Evolutionary conservation across 2,329 filamentous ascomycete species (phyloP).

Genomic region (Colletotrichum sp.): DNA sequence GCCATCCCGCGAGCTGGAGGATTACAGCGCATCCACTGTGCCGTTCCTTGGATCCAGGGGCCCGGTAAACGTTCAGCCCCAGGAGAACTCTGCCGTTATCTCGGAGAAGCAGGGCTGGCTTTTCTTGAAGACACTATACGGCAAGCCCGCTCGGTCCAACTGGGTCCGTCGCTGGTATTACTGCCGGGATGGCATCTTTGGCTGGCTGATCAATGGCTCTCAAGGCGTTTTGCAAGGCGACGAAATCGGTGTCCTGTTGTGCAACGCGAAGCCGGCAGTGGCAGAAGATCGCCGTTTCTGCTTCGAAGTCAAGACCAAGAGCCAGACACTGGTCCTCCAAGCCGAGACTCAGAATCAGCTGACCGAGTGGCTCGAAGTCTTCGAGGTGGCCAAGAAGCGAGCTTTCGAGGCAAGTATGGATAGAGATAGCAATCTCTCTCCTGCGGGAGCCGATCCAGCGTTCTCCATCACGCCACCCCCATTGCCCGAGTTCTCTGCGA

Average conservation of each 20-base stretch:
- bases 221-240: constrained; percentile 94
- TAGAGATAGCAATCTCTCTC: constrained; percentile 49
- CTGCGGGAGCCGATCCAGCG: constrained; percentile 69
- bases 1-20: constrained; percentile 90
- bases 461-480: constrained; percentile 92
- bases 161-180: constrained; percentile 97
- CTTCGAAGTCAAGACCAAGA: constrained; percentile 98
- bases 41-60: constrained; percentile 79
- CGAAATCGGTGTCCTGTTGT: constrained; percentile 92
- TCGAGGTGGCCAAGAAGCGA: constrained; percentile 92
- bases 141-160: constrained; percentile 86
- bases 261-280: constrained; percentile 88
- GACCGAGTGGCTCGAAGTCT: constrained; percentile 93
- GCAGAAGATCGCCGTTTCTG: constrained; percentile 95
- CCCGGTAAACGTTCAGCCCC: constrained; percentile 66
- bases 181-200: constrained; percentile 93
- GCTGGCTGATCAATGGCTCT: constrained; percentile 84
- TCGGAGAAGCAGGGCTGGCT: constrained; percentile 95
- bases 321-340: constrained; percentile 85
- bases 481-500: constrained; percentile 89
- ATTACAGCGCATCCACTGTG: constrained; percentile 89
- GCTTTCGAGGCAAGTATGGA: constrained; percentile 78
- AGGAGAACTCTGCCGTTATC: constrained; percentile 53
- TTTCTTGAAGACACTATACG: constrained; percentile 79
- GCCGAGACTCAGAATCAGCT: constrained; percentile 91